Percentiles rank a stretch among this genome's conserved stretches.
Conservation (phyloP, 1,284 basidiomycete species). For the Sparassis latifolia region DNA sequence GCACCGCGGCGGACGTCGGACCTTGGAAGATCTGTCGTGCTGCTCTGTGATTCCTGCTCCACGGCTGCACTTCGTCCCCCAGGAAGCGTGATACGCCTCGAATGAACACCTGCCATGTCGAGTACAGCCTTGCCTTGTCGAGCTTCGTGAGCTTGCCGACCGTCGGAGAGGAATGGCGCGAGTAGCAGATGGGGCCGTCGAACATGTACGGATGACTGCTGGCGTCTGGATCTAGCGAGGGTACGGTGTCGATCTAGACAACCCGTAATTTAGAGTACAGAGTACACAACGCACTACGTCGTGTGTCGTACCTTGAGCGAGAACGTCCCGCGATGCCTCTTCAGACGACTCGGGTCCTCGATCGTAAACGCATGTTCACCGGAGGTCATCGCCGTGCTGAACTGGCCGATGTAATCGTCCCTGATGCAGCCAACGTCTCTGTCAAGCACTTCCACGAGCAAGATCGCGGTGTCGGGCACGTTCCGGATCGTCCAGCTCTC, state of each 20-base stretch:
- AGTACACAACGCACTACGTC: too few species aligned
- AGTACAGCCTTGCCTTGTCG: slow-evolving; percentile 57
- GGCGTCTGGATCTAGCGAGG: slow-evolving; percentile 31
- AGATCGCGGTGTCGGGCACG: slow-evolving; percentile 53
- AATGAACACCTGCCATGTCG: slow-evolving; percentile 74
- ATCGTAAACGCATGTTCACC: slow-evolving; percentile 61
- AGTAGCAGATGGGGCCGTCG: slow-evolving; percentile 56
- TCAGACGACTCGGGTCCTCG: slow-evolving; percentile 37
- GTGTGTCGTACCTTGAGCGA: slow-evolving; percentile 55
- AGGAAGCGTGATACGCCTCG: slow-evolving; percentile 57
- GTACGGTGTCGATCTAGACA: slow-evolving; percentile 34
- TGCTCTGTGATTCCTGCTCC: slow-evolving; percentile 61
- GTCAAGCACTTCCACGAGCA: slow-evolving; percentile 54
- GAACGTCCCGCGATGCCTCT: slow-evolving; percentile 50
- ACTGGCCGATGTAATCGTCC: slow-evolving; percentile 64
- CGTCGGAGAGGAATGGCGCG: slow-evolving; percentile 61
- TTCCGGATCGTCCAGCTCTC: slow-evolving; percentile 67
- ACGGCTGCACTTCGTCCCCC: slow-evolving; percentile 46
- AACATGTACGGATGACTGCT: slow-evolving; percentile 50
- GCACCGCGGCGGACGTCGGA: slow-evolving; percentile 52
- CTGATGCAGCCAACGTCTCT: slow-evolving; percentile 54
- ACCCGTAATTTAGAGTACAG: too few species aligned
- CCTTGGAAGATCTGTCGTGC: slow-evolving; percentile 67
- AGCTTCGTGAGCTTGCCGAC: slow-evolving; percentile 55
- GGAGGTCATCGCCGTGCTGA: slow-evolving; percentile 42